Conservation (phyloP, 1,139 yeast genomes). For the Hansenula sp. region DNA sequence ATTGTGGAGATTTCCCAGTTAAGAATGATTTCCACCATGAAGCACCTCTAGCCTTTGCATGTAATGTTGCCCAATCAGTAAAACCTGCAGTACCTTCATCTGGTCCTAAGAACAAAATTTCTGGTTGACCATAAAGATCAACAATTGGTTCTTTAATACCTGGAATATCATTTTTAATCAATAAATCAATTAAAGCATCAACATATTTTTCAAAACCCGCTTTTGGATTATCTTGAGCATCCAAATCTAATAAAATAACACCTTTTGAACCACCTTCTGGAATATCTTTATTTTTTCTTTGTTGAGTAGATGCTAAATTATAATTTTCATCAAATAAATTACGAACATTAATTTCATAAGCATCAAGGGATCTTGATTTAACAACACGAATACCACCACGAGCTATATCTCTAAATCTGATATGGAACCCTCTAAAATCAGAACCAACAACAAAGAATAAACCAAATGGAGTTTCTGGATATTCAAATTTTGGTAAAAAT, state of each 20-base stretch:
- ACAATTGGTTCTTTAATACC: conserved; percentile 84
- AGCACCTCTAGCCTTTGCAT: conserved; percentile 90
- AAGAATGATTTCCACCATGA: conserved; percentile 99
- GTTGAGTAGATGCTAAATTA: conserved; percentile 94
- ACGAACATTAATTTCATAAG: conserved; percentile 80
- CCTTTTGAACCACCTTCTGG: conserved; percentile 99
- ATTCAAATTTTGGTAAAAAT: conserved; percentile 79
- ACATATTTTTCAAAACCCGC: conserved; percentile 91
- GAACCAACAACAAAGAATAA: conserved; percentile 95
- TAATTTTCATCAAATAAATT: conserved; percentile 95
- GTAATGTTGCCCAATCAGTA: conserved; percentile 98
- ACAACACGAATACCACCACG: conserved; percentile 98
- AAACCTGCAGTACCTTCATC: conserved; percentile 97
- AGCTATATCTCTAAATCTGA: conserved; percentile 94
- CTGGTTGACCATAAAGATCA: conserved; percentile 79
- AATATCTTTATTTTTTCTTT: conserved; percentile 93
- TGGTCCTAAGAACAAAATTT: conserved; percentile 94
- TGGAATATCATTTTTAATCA: conserved; percentile 66
- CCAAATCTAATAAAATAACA: conserved; percentile 76
- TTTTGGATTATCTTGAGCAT: conserved; percentile 77
- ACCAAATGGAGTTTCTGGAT: conserved; percentile 90
- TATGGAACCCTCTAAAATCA: conserved; percentile 96
- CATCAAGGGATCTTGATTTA: conserved; percentile 80
- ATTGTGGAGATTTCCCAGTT: conserved; percentile 87
- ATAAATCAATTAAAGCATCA: conserved; percentile 83